These are phyloP conservation scores for Pyrenochaeta sp. DNA, from an alignment of 2,329 filamentous ascomycete genomes.

Conservation along the genomic window DNA sequence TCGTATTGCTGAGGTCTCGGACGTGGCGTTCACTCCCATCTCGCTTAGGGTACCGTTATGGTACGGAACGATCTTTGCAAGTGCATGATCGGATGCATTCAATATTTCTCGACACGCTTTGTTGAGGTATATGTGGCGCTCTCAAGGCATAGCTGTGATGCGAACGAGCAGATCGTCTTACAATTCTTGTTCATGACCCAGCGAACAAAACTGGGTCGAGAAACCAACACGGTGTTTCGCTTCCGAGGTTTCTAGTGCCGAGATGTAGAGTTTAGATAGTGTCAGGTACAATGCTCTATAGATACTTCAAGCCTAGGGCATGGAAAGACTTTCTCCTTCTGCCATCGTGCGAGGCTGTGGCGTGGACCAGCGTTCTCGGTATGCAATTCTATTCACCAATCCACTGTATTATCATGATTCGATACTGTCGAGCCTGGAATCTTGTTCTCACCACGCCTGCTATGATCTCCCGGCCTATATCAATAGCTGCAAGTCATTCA, in stretches of 20 bases:
- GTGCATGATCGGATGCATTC: slow-evolving; percentile 1
- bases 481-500: slow-evolving; percentile 1
- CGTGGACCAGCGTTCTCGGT: no score
- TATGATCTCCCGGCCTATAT: slow-evolving; percentile 2
- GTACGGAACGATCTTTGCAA: slow-evolving; percentile 1
- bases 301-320: neutral
- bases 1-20: neutral
- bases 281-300: neutral
- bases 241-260: no score
- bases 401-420: neutral
- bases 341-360: neutral
- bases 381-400: neutral
- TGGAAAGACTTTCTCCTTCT: neutral
- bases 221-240: no score
- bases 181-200: no score
- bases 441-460: neutral
- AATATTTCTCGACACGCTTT: neutral
- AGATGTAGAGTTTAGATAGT: neutral
- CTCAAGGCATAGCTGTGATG: neutral
- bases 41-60: slow-evolving; percentile 2
- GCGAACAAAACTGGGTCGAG: no score
- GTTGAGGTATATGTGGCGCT: slow-evolving; percentile 1
- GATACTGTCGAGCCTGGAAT: neutral
- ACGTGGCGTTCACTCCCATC: neutral
- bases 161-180: neutral